A percentile compares a stretch with the other conserved stretches of the same genome.
Conservation (phyloP, 164 flowering plant species). For the Piper betle region DNA sequence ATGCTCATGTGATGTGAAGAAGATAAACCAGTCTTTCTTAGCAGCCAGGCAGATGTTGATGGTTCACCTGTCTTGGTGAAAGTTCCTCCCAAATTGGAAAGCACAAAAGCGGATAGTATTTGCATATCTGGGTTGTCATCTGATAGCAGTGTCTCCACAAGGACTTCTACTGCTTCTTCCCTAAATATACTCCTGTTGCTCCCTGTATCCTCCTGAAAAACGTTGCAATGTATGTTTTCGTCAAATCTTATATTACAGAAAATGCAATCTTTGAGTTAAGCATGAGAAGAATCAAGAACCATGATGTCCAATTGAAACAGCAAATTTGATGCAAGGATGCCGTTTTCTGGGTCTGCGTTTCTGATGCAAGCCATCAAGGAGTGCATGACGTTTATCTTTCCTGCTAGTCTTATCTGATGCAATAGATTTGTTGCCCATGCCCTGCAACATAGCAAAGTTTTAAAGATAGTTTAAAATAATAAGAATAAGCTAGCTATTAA, state of each 20-base stretch:
- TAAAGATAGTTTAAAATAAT: background rate
- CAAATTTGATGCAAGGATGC: slow-evolving; percentile 52
- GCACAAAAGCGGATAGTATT: slow-evolving; percentile 39
- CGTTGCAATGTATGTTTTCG: background rate
- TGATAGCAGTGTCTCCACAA: slow-evolving; percentile 34
- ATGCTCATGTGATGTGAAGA: slow-evolving; percentile 36
- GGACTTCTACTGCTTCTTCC: slow-evolving; percentile 48
- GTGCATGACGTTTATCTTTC: slow-evolving; percentile 16
- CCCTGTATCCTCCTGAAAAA: slow-evolving; percentile 40
- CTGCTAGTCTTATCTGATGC: slow-evolving; percentile 22
- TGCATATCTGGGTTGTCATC: slow-evolving; percentile 32
- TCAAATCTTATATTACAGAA: background rate
- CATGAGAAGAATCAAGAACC: slow-evolving; percentile 21
- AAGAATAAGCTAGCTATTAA: background rate
- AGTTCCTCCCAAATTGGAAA: slow-evolving; percentile 75
- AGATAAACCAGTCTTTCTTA: slow-evolving; percentile 49
- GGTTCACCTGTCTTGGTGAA: slow-evolving; percentile 69
- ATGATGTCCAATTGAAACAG: slow-evolving; percentile 46
- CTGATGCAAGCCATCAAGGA: slow-evolving; percentile 29
- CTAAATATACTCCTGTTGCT: slow-evolving; percentile 23
- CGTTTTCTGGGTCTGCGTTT: slow-evolving; percentile 29
- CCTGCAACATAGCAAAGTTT: slow-evolving; percentile 18
- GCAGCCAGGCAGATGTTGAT: slow-evolving; percentile 60
- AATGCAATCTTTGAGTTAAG: background rate
- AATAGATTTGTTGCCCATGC: slow-evolving; percentile 38